Evolutionary conservation across 805 yeast genomes (phyloP).

Genomic region (Cephaloascus fragrans): DNA sequence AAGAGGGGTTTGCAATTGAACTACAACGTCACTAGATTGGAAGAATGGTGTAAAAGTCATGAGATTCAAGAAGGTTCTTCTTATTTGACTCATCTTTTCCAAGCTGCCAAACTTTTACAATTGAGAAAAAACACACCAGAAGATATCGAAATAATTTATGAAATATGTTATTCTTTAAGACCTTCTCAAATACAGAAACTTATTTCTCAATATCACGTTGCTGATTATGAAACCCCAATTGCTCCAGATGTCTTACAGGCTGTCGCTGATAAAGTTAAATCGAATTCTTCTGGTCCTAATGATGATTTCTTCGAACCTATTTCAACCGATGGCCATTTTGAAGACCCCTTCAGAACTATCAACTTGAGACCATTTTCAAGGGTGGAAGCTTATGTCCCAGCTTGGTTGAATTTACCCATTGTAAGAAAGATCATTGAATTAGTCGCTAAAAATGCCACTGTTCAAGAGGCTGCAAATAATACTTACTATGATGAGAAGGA

Average conservation of each 20-base stretch:
- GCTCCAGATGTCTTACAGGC: conserved; percentile 70
- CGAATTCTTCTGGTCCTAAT: conserved; percentile 36
- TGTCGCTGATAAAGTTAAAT: conserved; percentile 72
- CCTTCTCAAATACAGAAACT: conserved; percentile 95
- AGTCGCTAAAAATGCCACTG: conserved; percentile 74
- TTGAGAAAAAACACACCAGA: conserved; percentile 81
- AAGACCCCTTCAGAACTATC: conserved; percentile 74
- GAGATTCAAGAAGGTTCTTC: conserved; percentile 81
- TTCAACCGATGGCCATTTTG: conserved; percentile 64
- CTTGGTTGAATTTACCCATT: conserved; percentile 83
- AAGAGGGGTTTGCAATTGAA: conserved; percentile 95
- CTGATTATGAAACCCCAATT: conserved; percentile 92
- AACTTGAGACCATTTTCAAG: conserved; percentile 69
- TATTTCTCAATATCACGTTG: conserved; percentile 79
- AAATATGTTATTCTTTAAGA: conserved; percentile 86
- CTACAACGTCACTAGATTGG: conserved; percentile 91
- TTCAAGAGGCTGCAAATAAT: conserved; percentile 34
- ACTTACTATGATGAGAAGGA: conserved; percentile 2
- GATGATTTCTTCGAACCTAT: conserved; percentile 65
- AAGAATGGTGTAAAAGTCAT: conserved; percentile 97
- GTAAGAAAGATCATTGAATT: conserved; percentile 84
- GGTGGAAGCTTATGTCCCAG: conserved; percentile 88
- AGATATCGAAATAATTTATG: conserved; percentile 87
- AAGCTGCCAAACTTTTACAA: conserved; percentile 88
- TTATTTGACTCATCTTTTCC: conserved; percentile 77